A percentile compares a stretch with the other conserved stretches of the same genome.
Evolutionary conservation across 805 yeast species (phyloP).

Genomic region (Zygoascus bituminiphila): DNA sequence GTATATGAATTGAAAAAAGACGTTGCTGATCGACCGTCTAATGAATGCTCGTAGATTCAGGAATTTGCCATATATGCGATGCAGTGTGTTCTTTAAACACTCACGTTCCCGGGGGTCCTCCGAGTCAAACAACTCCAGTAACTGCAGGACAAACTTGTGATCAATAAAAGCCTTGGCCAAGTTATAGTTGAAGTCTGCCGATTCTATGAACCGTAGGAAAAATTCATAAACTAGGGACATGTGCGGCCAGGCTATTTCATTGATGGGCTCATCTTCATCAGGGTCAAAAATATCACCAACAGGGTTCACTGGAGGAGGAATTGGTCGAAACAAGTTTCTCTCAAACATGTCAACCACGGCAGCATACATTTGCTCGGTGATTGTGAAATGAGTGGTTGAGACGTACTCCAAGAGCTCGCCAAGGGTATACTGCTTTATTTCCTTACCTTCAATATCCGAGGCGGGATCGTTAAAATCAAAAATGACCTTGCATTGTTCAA

Average conservation of each 20-base stretch:
- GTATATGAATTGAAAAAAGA: slow-evolving; percentile 84
- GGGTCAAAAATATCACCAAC: slow-evolving; percentile 95
- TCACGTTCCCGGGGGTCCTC: slow-evolving; percentile 97
- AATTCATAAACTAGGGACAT: slow-evolving; percentile 96
- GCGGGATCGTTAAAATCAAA: slow-evolving; percentile 94
- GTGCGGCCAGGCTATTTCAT: slow-evolving; percentile 97
- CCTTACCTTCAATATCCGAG: slow-evolving; percentile 85
- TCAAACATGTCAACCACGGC: slow-evolving; percentile 87
- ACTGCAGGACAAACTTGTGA: slow-evolving; percentile 71
- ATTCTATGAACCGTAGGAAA: slow-evolving; percentile 83
- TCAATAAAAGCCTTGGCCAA: slow-evolving; percentile 90
- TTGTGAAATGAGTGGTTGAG: slow-evolving; percentile 69
- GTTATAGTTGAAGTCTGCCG: slow-evolving; percentile 90
- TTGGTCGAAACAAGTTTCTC: slow-evolving; percentile 83
- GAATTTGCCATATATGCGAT: slow-evolving; percentile 93
- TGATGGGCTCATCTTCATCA: slow-evolving; percentile 97
- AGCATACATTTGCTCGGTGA: slow-evolving; percentile 83
- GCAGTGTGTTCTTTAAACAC: slow-evolving; percentile 87
- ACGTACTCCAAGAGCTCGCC: slow-evolving; percentile 87
- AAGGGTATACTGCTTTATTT: slow-evolving; percentile 75
- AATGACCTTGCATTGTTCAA: slow-evolving; percentile 89
- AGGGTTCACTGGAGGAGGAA: slow-evolving; percentile 97
- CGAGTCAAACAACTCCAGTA: slow-evolving; percentile 85
- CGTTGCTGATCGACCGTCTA: slow-evolving; percentile 83
- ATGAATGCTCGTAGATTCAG: slow-evolving; percentile 82